Evolutionary conservation across 345 rosid genomes (phyloP).

Genomic region (Brassica carinata): DNA sequence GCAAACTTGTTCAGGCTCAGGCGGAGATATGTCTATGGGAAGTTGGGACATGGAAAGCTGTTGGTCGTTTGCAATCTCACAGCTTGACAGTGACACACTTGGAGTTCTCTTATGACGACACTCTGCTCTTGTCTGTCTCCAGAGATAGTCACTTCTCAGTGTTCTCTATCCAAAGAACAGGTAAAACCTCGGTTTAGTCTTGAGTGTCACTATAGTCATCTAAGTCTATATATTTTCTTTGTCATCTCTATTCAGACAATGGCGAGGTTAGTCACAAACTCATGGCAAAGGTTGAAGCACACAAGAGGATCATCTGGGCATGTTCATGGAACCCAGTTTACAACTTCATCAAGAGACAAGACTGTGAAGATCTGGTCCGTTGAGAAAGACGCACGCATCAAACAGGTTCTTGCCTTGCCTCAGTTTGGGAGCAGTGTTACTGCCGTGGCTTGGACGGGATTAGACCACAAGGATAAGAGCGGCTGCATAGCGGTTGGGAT

Average conservation of each 20-base stretch:
- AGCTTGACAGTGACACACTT: slow-evolving; percentile 91
- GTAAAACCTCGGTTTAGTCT: slow-evolving; percentile 35
- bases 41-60: slow-evolving; percentile 94
- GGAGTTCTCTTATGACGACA: slow-evolving; percentile 79
- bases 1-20: slow-evolving; percentile 65
- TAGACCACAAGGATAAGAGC: slow-evolving; percentile 50
- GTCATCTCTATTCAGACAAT: slow-evolving; percentile 35
- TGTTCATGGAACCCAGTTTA: slow-evolving; percentile 97
- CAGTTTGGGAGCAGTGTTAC: slow-evolving; percentile 79
- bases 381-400: slow-evolving; percentile 49
- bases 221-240: not conserved
- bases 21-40: slow-evolving; percentile 97
- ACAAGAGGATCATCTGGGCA: slow-evolving; percentile 97
- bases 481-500: slow-evolving; percentile 80
- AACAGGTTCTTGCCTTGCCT: slow-evolving; percentile 58
- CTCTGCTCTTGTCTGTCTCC: slow-evolving; percentile 79
- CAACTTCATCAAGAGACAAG: slow-evolving; percentile 94
- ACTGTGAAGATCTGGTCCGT: slow-evolving; percentile 90
- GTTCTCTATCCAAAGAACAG: slow-evolving; percentile 67
- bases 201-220: not conserved
- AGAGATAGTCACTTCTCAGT: slow-evolving; percentile 94
- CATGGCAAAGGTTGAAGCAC: slow-evolving; percentile 78
- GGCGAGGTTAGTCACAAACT: slow-evolving; percentile 56
- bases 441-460: slow-evolving; percentile 78
- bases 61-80: slow-evolving; percentile 86